Base-by-base conservation (phyloP, 768 basidiomycete genomes). In the Agrocybe praecox region DNA sequence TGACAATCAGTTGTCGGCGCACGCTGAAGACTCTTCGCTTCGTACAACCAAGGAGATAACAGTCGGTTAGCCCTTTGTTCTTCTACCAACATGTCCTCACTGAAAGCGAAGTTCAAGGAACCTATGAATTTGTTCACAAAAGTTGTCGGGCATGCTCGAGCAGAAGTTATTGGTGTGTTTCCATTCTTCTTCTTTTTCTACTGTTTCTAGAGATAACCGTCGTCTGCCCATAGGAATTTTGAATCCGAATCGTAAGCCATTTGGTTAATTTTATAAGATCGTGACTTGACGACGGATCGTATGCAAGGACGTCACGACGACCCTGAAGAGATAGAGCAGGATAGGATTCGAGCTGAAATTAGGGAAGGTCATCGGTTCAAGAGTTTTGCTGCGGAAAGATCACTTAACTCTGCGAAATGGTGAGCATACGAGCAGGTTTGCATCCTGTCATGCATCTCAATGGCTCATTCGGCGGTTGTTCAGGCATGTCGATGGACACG, bases 401-500 rank as follows among this genome's bases (percentile, higher is more conserved):
- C 75, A 3, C 77, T 83, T 11, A 95, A 95, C 67, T 75, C 78
- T 32, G 87, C 90, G 44, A 98, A 97, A 74, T 98, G 92, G 91
- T 89, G 55, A 22, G 72, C 57, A 34, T 45, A 15, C 14, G 22
- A 29, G 29, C 29, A 29, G 21, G 11, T 6, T 52, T 51, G n/a
- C 12, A 10, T n/a, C n/a, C n/a, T 6, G 23, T 44, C 18, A 7
- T 50, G 85, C 18, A n/a, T n/a, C 10, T 23, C 26, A 33, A 29
- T n/a, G 15, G 11, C 40, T 12, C 17, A 21, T 49, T 1, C 15
- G 44, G n/a, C n/a, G 26, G 26, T 29, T 29, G 26, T 29, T 29
- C 26, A 74, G 89, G 88, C 94, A 95, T 67, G 82, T 96, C 46
- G 96, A 96, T 64, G 96, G 96, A 0, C 93, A 97, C 55, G 96